A percentile compares a stretch with the other conserved stretches of the same genome.
phyloP scores from a whole-genome alignment of 2,329 filamentous ascomycete genomes.

The Aspergillus novoparasiticus region DNA sequence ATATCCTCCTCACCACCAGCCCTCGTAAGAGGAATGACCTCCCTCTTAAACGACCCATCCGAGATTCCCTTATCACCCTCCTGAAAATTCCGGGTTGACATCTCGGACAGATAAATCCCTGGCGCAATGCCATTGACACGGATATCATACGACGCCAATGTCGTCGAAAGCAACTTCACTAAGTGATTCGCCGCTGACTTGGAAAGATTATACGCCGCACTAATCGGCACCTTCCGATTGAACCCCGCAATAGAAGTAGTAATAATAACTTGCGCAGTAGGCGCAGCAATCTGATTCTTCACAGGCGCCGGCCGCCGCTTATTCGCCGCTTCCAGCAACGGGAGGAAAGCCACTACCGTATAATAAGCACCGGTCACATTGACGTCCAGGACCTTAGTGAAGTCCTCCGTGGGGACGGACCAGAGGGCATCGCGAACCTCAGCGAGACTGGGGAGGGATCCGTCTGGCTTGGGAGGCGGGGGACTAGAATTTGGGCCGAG shows the following conservation, averaged over 20 bases:
- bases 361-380: slow-evolving; percentile 46
- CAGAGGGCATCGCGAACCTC: slow-evolving; percentile 48
- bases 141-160: slow-evolving; percentile 44
- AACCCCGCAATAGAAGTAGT: slow-evolving; percentile 52
- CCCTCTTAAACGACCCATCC: slow-evolving; percentile 45
- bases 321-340: slow-evolving; percentile 47
- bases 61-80: slow-evolving; percentile 39
- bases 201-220: slow-evolving; percentile 49
- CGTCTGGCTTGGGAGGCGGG: slow-evolving; percentile 25
- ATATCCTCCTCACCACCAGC: slow-evolving; percentile 66
- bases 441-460: slow-evolving; percentile 34
- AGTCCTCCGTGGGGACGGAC: slow-evolving; percentile 38
- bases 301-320: slow-evolving; percentile 37
- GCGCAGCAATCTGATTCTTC: slow-evolving; percentile 32
- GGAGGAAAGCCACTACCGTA: slow-evolving; percentile 44
- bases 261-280: slow-evolving; percentile 49
- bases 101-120: slow-evolving; percentile 62
- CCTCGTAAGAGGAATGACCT: slow-evolving; percentile 59
- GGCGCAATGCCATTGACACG: slow-evolving; percentile 55
- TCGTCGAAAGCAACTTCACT: slow-evolving; percentile 53
- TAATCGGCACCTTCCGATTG: slow-evolving; percentile 38
- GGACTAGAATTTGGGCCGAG: slow-evolving; percentile 38
- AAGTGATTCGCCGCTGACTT: slow-evolving; percentile 54
- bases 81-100: slow-evolving; percentile 56
- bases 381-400: slow-evolving; percentile 38